Evolutionary conservation across 805 yeast species (phyloP).

Genomic region (Pichia insulana): DNA sequence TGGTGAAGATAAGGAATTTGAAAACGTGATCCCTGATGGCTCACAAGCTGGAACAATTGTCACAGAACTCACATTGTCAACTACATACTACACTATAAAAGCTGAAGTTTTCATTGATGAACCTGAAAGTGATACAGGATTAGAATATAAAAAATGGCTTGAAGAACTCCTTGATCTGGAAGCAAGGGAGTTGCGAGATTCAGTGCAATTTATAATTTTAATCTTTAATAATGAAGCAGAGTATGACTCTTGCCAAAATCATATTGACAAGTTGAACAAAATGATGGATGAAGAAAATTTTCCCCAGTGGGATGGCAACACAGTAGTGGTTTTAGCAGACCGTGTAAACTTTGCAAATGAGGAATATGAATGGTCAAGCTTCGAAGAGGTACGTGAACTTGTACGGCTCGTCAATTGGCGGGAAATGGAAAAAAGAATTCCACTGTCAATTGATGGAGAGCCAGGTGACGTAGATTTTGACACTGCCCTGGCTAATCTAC

Average conservation of each 20-base stretch:
- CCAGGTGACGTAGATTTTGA: neutral
- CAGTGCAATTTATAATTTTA: slow-evolving; percentile 22
- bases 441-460: neutral
- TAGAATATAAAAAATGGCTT: neutral
- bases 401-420: too few relatives aligned
- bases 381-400: too few relatives aligned
- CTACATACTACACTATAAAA: slow-evolving; percentile 23
- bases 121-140: slow-evolving; percentile 23
- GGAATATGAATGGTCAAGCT: too few relatives aligned
- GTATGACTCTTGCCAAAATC: neutral
- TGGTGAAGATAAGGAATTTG: neutral
- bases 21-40: neutral
- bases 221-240: neutral
- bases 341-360: too few relatives aligned
- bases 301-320: neutral
- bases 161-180: slow-evolving; percentile 17
- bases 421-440: too few relatives aligned
- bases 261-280: neutral
- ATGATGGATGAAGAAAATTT: neutral
- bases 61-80: slow-evolving; percentile 16
- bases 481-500: neutral
- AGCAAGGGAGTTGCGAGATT: slow-evolving; percentile 36
- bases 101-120: slow-evolving; percentile 26
- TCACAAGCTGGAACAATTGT: slow-evolving; percentile 22
- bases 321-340: too few relatives aligned